Conservation (phyloP, 106 monocot genomes). For the Dactylorhiza incarnata region DNA sequence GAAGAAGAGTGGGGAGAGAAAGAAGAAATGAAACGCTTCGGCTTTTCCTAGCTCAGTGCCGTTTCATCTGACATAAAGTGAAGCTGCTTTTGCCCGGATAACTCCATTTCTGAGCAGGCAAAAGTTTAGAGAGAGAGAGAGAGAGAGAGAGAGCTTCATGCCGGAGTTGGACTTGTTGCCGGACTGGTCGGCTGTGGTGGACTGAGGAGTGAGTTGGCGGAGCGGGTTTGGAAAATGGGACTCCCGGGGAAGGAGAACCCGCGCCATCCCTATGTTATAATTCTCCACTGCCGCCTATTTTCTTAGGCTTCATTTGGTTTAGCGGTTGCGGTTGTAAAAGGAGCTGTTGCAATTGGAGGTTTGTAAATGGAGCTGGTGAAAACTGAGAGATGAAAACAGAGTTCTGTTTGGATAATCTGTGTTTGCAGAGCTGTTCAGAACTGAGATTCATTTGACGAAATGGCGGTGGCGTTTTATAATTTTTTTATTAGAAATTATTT, state of each 20-base stretch:
- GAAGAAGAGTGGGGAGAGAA: background rate
- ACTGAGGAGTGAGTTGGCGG: background rate
- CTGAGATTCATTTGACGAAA: too few species aligned
- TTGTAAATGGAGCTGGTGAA: too few species aligned
- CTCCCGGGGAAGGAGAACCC: background rate
- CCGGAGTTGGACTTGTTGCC: background rate
- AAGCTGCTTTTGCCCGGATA: background rate
- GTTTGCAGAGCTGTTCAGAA: too few species aligned
- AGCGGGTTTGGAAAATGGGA: too few species aligned
- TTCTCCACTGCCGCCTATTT: too few species aligned
- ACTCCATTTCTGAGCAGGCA: background rate
- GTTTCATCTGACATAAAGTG: background rate
- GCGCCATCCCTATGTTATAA: background rate
- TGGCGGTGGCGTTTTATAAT: too few species aligned
- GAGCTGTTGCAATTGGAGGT: too few species aligned
- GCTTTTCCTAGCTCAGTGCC: background rate
- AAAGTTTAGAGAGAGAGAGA: background rate
- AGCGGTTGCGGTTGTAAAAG: too few species aligned
- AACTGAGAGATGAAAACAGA: too few species aligned
- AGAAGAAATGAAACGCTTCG: background rate
- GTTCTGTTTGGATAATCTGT: too few species aligned
- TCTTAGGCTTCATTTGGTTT: too few species aligned
- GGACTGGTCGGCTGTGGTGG: background rate
- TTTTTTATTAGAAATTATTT: too few species aligned
- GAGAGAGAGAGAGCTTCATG: background rate